Evolutionary conservation across 2,329 filamentous ascomycete species (phyloP).

Genomic region (Cryoendolithus antarcticus): DNA sequence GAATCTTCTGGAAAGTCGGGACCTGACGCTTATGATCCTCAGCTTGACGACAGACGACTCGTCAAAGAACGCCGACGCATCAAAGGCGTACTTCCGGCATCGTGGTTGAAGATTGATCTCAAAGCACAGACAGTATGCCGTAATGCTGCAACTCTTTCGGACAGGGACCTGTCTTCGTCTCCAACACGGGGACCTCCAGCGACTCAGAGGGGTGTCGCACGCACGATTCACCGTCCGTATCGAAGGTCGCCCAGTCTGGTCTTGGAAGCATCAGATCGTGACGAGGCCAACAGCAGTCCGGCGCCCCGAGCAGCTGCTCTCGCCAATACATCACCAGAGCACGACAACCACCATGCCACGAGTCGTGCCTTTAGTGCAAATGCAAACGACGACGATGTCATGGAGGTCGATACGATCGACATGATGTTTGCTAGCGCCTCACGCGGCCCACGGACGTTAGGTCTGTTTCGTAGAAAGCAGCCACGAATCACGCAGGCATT

Average conservation of each 20-base stretch:
- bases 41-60: slow-evolving; percentile 22
- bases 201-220: slow-evolving; percentile 20
- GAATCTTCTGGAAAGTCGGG: slow-evolving; percentile 7
- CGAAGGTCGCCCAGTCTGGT: neutral
- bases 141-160: neutral
- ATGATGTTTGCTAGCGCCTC: slow-evolving; percentile 23
- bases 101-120: slow-evolving; percentile 37
- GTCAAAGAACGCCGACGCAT: slow-evolving; percentile 29
- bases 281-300: neutral
- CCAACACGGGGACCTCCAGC: slow-evolving; percentile 3
- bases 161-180: slow-evolving; percentile 4
- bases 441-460: slow-evolving; percentile 8
- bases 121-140: slow-evolving; percentile 13
- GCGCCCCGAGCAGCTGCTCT: too few species aligned
- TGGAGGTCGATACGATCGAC: slow-evolving; percentile 36
- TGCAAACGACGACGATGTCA: slow-evolving; percentile 22
- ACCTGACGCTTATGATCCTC: slow-evolving; percentile 22
- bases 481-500: slow-evolving; percentile 26
- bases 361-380: too few species aligned
- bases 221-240: slow-evolving; percentile 1
- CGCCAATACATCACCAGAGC: too few species aligned
- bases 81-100: slow-evolving; percentile 37
- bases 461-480: slow-evolving; percentile 21
- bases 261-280: slow-evolving; percentile 2
- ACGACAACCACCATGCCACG: too few species aligned